Conservation (phyloP, 495 filamentous ascomycete species). For the Umbilicaria muhlenbergii region DNA sequence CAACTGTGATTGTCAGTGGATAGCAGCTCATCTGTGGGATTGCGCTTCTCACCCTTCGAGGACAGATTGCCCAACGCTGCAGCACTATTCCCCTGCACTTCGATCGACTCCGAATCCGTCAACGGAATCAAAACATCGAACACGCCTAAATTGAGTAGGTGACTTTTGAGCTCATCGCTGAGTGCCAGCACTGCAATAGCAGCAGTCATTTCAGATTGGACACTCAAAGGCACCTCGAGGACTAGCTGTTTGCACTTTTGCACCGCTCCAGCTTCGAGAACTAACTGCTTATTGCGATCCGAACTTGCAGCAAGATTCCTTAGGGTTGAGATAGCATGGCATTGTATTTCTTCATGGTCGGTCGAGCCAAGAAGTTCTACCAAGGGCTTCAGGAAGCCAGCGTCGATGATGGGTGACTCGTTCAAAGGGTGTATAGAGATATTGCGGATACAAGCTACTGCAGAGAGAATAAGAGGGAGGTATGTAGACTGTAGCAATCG, state of each 20-base stretch:
- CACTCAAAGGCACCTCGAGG: slow-evolving; percentile 78
- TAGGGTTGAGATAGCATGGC: slow-evolving; percentile 93
- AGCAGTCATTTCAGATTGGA: slow-evolving; percentile 98
- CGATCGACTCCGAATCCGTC: slow-evolving; percentile 86
- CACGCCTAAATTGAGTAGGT: slow-evolving; percentile 82
- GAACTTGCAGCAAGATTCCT: slow-evolving; percentile 93
- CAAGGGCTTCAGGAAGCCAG: slow-evolving; percentile 82
- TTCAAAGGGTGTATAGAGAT: slow-evolving; percentile 98
- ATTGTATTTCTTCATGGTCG: slow-evolving; percentile 97
- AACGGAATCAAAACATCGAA: slow-evolving; percentile 94
- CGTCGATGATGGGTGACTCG: slow-evolving; percentile 98
- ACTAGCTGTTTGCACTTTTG: slow-evolving; percentile 98
- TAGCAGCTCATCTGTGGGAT: background rate
- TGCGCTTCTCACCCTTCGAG: slow-evolving; percentile 65
- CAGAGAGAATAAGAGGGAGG: slow-evolving; percentile 87
- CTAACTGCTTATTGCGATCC: slow-evolving; percentile 90
- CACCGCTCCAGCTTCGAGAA: slow-evolving; percentile 89
- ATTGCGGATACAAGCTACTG: slow-evolving; percentile 95
- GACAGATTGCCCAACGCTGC: slow-evolving; percentile 91
- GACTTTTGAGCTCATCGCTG: slow-evolving; percentile 87
- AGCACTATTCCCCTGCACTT: slow-evolving; percentile 96
- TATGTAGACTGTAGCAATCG: slow-evolving; percentile 88
- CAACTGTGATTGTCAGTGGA: slow-evolving; percentile 41
- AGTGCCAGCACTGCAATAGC: slow-evolving; percentile 95
- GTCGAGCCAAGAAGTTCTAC: slow-evolving; percentile 89